phyloP scores from a whole-genome alignment of 164 flowering plant genomes.

The Akebia trifoliata region DNA sequence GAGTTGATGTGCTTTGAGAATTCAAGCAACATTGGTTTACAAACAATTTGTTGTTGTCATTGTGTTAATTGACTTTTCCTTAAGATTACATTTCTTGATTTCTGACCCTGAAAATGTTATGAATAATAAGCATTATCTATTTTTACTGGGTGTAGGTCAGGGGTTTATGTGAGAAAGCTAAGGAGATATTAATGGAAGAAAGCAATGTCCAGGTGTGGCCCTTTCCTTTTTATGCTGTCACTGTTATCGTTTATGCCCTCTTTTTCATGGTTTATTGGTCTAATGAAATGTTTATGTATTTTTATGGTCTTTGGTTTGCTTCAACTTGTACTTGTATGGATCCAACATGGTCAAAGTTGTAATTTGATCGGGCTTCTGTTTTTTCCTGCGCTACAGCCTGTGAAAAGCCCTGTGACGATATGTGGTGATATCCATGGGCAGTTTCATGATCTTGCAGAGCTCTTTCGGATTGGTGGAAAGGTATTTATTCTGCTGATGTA shows the following conservation, averaged over 20 bases:
- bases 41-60: too few species aligned
- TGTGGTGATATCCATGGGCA: constrained; percentile 98
- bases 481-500: constrained; percentile 30
- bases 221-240: background rate
- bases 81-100: too few species aligned
- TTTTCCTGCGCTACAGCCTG: constrained; percentile 58
- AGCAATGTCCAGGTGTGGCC: constrained; percentile 74
- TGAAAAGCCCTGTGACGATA: constrained; percentile 91
- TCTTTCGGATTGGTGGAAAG: constrained; percentile 94
- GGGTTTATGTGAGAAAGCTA: constrained; percentile 65
- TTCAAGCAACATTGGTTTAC: too few species aligned
- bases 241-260: background rate
- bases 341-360: too few species aligned
- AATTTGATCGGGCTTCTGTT: background rate
- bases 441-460: constrained; percentile 95
- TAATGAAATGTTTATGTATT: too few species aligned
- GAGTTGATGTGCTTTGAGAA: too few species aligned
- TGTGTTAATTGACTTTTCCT: too few species aligned
- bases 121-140: background rate
- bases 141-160: constrained; percentile 37
- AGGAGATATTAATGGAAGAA: constrained; percentile 80
- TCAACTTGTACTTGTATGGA: background rate
- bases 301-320: background rate
- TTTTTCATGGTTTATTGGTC: too few species aligned
- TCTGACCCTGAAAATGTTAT: too few species aligned